Conservation (phyloP, 2,329 filamentous ascomycete genomes). For the Monosporascus ibericus region DNA sequence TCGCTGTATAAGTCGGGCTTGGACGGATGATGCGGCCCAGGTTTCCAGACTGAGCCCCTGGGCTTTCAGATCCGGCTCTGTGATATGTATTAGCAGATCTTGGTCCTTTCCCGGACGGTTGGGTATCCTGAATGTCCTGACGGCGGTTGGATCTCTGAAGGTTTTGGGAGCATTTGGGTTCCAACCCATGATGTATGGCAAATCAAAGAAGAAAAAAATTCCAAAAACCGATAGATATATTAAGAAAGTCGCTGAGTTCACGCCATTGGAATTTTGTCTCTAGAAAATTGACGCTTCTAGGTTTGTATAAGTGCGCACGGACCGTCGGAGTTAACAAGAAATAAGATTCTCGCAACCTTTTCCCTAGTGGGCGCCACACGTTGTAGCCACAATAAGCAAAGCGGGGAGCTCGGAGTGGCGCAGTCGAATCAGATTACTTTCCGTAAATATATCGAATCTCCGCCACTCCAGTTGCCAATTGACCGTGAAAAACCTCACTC, state of each 20-base stretch:
- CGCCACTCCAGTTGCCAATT: neutral
- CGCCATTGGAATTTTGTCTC: neutral
- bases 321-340: neutral
- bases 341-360: too few species aligned
- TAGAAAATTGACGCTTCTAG: too few species aligned
- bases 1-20: constrained; percentile 27
- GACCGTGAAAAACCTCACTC: neutral
- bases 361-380: too few species aligned
- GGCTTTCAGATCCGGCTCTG: constrained; percentile 13
- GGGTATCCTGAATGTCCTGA: constrained; percentile 1
- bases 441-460: neutral
- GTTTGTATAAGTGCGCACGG: neutral
- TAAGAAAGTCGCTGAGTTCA: neutral
- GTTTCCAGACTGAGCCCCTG: constrained; percentile 31
- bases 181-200: neutral
- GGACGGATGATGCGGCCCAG: constrained; percentile 30
- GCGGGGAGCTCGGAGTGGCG: neutral
- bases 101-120: neutral
- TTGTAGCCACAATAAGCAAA: neutral
- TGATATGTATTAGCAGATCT: constrained; percentile 2
- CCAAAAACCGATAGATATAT: neutral
- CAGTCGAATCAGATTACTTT: neutral
- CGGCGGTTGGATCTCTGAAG: neutral
- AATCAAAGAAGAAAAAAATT: neutral
- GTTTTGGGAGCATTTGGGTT: neutral